Evolutionary conservation across 352 stramenopile genomes (phyloP).

Genomic region (Pythium aristosporum): DNA sequence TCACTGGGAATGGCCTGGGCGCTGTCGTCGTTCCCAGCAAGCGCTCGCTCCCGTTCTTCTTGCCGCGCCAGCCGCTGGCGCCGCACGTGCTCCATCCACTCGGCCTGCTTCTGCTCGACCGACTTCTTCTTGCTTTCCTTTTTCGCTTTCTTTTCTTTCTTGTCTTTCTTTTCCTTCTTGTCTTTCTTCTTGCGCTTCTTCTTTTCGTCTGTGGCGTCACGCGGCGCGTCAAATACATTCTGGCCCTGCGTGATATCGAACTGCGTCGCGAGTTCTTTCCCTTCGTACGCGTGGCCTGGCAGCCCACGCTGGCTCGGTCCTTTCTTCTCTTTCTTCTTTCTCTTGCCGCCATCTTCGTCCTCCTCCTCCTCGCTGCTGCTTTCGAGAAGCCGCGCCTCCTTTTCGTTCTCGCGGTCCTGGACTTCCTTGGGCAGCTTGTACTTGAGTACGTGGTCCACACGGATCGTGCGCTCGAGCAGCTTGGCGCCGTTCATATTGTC

Average conservation of each 20-base stretch:
- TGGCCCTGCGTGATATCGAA: constrained; percentile 78
- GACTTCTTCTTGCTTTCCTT: constrained; percentile 35
- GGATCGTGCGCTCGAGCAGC: constrained; percentile 91
- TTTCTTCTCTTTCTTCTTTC: constrained; percentile 34
- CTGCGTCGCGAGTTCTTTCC: constrained; percentile 71
- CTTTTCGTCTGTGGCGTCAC: constrained; percentile 51
- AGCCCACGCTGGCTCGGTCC: constrained; percentile 35
- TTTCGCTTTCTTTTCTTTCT: no score
- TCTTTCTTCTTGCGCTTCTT: constrained; percentile 39
- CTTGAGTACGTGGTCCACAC: constrained; percentile 97
- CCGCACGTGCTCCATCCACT: constrained; percentile 30
- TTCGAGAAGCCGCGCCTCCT: constrained; percentile 30
- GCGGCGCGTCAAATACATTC: constrained; percentile 76
- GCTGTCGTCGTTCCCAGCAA: constrained; percentile 7
- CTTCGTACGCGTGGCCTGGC: constrained; percentile 87
- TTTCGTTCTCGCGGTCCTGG: constrained; percentile 75
- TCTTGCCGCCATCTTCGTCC: constrained; percentile 8
- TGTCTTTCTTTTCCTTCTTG: constrained; percentile 39
- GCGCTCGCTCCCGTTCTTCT: constrained; percentile 25
- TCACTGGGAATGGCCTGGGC: constrained; percentile 34
- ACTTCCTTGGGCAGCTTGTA: constrained; percentile 95
- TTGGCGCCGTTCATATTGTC: constrained; percentile 96
- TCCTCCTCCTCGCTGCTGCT: constrained; percentile 5
- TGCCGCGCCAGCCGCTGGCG: constrained; percentile 30
- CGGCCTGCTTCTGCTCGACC: constrained; percentile 40